Percentiles rank a stretch among this genome's conserved stretches.
These are phyloP conservation scores for Diaporthe sp. DNA, from an alignment of 2,329 filamentous ascomycete species.

Conservation along the genomic window DNA sequence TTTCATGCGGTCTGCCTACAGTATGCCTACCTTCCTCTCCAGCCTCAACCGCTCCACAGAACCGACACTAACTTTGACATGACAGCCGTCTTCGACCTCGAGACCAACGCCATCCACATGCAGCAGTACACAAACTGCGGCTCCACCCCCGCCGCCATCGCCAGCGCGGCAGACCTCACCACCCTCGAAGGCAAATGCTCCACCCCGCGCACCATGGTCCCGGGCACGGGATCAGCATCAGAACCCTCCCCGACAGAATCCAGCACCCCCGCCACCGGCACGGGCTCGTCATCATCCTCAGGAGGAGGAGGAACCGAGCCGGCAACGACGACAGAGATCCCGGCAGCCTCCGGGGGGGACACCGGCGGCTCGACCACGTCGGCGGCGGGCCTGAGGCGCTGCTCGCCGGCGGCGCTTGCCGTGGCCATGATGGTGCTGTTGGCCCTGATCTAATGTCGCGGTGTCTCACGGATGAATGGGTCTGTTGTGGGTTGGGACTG, in stretches of 20 bases:
- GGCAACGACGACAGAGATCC: background rate
- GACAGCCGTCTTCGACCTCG: constrained; percentile 65
- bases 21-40: constrained; percentile 48
- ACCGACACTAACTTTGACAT: constrained; percentile 11
- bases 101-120: constrained; percentile 62
- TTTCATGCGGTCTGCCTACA: constrained; percentile 68
- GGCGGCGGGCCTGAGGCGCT: constrained; percentile 22
- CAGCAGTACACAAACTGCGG: constrained; percentile 67
- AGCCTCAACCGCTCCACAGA: fast-evolving
- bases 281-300: background rate
- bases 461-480: background rate
- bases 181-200: constrained; percentile 45
- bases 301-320: background rate
- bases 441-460: constrained; percentile 6
- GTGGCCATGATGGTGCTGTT: constrained; percentile 34
- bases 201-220: constrained; percentile 1
- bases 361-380: constrained; percentile 25
- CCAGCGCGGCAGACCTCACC: constrained; percentile 47
- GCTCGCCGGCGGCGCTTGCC: constrained; percentile 32
- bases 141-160: constrained; percentile 57
- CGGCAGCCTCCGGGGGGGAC: constrained; percentile 2
- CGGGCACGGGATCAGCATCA: constrained; percentile 15
- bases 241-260: background rate
- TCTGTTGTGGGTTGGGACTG: background rate
- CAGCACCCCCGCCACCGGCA: background rate